Evolutionary conservation across 23 red algal species (phyloP).

Genomic region (Gracilariopsis chorda): DNA sequence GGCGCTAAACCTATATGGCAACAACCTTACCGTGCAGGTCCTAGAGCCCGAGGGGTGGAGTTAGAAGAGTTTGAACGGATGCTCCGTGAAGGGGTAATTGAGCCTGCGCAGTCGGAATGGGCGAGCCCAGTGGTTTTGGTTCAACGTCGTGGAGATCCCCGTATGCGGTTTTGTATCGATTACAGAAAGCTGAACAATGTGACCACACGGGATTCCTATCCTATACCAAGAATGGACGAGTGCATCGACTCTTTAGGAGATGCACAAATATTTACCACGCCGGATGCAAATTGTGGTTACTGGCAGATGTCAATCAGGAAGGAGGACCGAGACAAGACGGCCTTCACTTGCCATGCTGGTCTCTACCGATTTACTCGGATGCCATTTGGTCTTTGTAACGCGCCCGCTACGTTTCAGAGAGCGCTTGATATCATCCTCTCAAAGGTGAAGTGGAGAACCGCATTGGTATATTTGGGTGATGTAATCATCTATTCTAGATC

Average conservation of each 20-base stretch:
- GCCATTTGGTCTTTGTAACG: background rate
- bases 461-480: background rate
- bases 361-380: background rate
- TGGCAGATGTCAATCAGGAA: background rate
- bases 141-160: background rate
- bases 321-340: background rate
- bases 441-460: background rate
- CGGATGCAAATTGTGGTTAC: background rate
- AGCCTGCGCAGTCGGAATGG: background rate
- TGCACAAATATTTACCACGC: background rate
- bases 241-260: too few relatives aligned
- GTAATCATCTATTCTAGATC: background rate
- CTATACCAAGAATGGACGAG: too few relatives aligned
- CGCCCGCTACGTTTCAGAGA: background rate
- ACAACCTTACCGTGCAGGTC: too few relatives aligned
- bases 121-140: background rate
- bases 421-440: background rate
- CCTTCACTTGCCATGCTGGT: background rate
- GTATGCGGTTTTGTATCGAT: background rate
- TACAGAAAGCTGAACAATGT: background rate
- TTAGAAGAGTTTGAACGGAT: too few relatives aligned
- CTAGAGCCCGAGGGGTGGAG: too few relatives aligned
- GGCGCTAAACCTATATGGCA: too few relatives aligned
- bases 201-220: background rate
- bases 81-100: background rate